Conservation (phyloP, 2,329 filamentous ascomycete species). For the Rhytidhysteron rufulum region DNA sequence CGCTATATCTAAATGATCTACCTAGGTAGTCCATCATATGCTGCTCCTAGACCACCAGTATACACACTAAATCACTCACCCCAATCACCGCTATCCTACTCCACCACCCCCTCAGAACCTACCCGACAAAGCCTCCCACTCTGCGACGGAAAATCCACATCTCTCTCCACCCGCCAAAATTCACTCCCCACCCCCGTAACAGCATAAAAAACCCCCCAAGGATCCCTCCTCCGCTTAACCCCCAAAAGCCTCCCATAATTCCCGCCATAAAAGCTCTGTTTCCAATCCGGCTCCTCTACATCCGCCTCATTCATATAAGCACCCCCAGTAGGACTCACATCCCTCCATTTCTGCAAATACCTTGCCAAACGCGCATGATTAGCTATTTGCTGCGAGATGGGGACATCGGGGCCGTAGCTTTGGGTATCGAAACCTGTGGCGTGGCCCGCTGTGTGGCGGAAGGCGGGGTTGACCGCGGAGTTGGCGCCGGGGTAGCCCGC, state of each 20-base stretch:
- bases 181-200: conserved; percentile 1
- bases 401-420: conserved; percentile 14
- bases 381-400: conserved; percentile 17
- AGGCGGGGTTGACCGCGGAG: conserved; percentile 17
- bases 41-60: too few relatives aligned
- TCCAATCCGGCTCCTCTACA: conserved; percentile 21
- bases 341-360: conserved; percentile 20
- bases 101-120: too few relatives aligned
- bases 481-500: conserved; percentile 18
- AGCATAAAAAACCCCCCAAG: not conserved
- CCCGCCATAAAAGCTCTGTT: not conserved
- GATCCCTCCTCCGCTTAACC: not conserved
- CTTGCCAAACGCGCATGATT: conserved; percentile 18
- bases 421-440: conserved; percentile 22
- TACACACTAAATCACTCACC: not conserved
- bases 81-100: not conserved
- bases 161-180: not conserved
- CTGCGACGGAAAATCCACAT: conserved; percentile 2
- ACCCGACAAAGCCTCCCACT: not conserved
- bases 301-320: conserved; percentile 36
- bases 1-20: too few relatives aligned
- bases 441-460: conserved; percentile 23
- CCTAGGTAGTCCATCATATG: too few relatives aligned
- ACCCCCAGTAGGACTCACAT: conserved; percentile 21
- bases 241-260: not conserved